Base-by-base conservation (phyloP, 768 basidiomycete species). In the Scleroderma bovista region DNA sequence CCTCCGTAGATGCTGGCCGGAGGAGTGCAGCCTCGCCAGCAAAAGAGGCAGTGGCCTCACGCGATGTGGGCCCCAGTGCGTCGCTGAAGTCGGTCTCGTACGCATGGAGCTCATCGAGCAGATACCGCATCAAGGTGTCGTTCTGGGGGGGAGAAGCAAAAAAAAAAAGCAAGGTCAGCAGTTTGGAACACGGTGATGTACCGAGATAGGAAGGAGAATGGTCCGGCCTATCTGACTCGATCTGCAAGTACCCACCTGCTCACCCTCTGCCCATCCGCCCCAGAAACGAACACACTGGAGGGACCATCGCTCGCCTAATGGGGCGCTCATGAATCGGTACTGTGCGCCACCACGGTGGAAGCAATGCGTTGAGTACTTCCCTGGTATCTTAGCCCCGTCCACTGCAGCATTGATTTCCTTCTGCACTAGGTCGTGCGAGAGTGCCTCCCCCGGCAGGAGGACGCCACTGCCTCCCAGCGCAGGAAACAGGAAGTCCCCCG, bases 211-310 rank as follows among this genome's bases (percentile, higher is more conserved):
- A n/a, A 44, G 7, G 16, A 1, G 15, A 13, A 7, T 29, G 26
- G n/a, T n/a, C n/a, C n/a, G n/a, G n/a, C n/a, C n/a, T n/a, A n/a
- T n/a, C n/a, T n/a, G n/a, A n/a, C n/a, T n/a, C n/a, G n/a, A n/a
- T n/a, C n/a, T n/a, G n/a, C n/a, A n/a, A 29, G 26, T 4, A 59
- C 66, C 31, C 40, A 72, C 72, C 44, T 69, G 61, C 49, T 74
- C 71, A 0, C 64, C 60, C 22, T 56, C 55, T 13, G 69, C 70
- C 73, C 72, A 73, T 11, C 71, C 70, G 1, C 72, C 74, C 72
- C 74, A 75, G 72, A 71, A 75, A 4, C 57, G 59, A 6, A 73
- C 60, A 1, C 40, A 56, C 7, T 46, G 56, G 17, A 75, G 51
- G 0, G 68, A 60, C 73, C 74, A 76, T 6, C 63, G 55, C 40